Conservation (phyloP, 192 early-diverging fungal genomes). For the Podila epigama region DNA sequence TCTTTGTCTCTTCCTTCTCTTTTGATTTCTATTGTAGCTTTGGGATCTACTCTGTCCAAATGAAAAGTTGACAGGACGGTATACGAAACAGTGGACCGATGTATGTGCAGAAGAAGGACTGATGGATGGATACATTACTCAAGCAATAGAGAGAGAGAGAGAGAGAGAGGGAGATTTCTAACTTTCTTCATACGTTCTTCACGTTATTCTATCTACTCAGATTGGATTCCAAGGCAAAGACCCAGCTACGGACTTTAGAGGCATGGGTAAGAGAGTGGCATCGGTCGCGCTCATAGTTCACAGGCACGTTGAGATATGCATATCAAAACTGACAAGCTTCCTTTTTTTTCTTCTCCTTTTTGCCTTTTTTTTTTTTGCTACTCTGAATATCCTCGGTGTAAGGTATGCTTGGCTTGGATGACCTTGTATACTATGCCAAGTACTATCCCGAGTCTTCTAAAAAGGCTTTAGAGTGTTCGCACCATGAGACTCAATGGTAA, state of each 20-base stretch:
- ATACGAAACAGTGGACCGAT: slow-evolving; percentile 69
- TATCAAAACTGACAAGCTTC: background rate
- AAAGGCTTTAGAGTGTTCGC: slow-evolving; percentile 65
- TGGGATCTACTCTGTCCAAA: slow-evolving; percentile 70
- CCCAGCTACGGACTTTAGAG: slow-evolving; percentile 86
- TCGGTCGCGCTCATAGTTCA: background rate
- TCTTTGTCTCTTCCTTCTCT: background rate
- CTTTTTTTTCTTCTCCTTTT: background rate
- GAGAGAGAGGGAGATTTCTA: background rate
- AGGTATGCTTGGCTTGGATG: slow-evolving; percentile 78
- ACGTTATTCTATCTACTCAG: slow-evolving; percentile 1
- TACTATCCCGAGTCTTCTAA: slow-evolving; percentile 60
- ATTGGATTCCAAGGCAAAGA: slow-evolving; percentile 88
- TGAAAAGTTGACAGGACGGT: slow-evolving; percentile 52
- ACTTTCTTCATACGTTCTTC: background rate
- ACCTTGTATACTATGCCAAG: slow-evolving; percentile 71
- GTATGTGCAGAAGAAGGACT: slow-evolving; percentile 6
- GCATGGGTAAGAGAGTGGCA: slow-evolving; percentile 67
- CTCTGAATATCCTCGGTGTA: background rate
- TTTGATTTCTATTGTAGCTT: slow-evolving; percentile 48
- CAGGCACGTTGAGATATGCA: background rate
- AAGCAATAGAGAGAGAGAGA: background rate
- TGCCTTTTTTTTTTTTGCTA: background rate
- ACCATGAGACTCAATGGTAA: slow-evolving; percentile 69
- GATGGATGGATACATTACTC: background rate